Conservation (phyloP, 495 filamentous ascomycete genomes). For the Penicillium alfredii region DNA sequence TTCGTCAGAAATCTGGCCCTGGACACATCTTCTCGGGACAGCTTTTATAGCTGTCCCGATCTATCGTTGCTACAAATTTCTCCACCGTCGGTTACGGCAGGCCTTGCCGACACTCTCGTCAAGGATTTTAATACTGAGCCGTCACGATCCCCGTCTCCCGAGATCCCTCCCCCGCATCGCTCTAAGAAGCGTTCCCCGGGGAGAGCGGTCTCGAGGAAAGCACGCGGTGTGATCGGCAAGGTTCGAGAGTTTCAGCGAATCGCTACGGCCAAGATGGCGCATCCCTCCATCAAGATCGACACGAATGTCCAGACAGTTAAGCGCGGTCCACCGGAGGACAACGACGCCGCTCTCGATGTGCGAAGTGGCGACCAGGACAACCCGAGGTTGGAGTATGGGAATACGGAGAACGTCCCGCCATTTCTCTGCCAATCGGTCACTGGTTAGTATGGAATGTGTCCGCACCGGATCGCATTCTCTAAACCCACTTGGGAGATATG, state of each 20-base stretch:
- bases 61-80: slow-evolving; percentile 43
- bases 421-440: slow-evolving; percentile 38
- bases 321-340: slow-evolving; percentile 34
- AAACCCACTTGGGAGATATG: slow-evolving; percentile 17
- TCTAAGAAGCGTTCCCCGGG: slow-evolving; percentile 28
- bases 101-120: slow-evolving; percentile 24
- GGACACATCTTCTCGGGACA: slow-evolving; percentile 41
- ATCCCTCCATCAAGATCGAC: slow-evolving; percentile 44
- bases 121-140: slow-evolving; percentile 26
- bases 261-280: slow-evolving; percentile 43
- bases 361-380: slow-evolving; percentile 29
- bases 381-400: slow-evolving; percentile 27
- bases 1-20: slow-evolving; percentile 42
- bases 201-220: slow-evolving; percentile 38
- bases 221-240: slow-evolving; percentile 44
- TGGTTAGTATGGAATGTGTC: slow-evolving; percentile 32
- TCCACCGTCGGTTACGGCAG: slow-evolving; percentile 20
- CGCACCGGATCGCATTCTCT: too few species aligned
- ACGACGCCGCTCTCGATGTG: slow-evolving; percentile 29
- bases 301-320: slow-evolving; percentile 39
- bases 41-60: slow-evolving; percentile 49
- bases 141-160: slow-evolving; percentile 32
- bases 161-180: slow-evolving; percentile 28
- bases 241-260: slow-evolving; percentile 42
- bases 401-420: slow-evolving; percentile 36